These are phyloP conservation scores for Dichomitus squalens DNA, from an alignment of 1,284 basidiomycete species.

Conservation along the genomic window DNA sequence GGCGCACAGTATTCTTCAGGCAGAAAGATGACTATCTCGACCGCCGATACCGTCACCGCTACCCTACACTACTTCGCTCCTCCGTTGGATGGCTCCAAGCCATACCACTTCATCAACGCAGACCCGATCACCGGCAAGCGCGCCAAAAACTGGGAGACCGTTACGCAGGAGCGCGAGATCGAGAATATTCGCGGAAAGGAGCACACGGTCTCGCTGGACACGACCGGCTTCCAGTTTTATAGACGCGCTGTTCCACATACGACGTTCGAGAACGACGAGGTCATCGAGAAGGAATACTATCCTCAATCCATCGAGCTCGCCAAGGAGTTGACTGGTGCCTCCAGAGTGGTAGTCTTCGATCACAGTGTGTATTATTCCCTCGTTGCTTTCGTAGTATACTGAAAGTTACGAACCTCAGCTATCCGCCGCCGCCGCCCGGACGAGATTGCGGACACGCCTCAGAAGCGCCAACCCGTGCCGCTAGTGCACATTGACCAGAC, in stretches of 20 bases:
- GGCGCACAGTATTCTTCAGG: no score
- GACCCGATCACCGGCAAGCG: conserved; percentile 26
- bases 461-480: conserved; percentile 52
- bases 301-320: conserved; percentile 59
- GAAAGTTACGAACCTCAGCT: conserved; percentile 32
- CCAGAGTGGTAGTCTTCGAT: conserved; percentile 60
- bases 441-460: conserved; percentile 39
- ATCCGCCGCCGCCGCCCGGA: conserved; percentile 48
- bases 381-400: not conserved
- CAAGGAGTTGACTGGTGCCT: conserved; percentile 64
- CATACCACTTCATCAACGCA: conserved; percentile 32
- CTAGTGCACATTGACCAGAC: conserved; percentile 60
- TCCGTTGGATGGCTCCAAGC: conserved; percentile 36
- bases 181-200: conserved; percentile 62
- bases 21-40: conserved; percentile 18
- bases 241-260: conserved; percentile 45
- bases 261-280: conserved; percentile 48
- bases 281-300: conserved; percentile 57
- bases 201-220: conserved; percentile 49
- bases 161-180: conserved; percentile 40
- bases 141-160: conserved; percentile 25
- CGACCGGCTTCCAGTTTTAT: conserved; percentile 56
- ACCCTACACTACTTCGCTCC: conserved; percentile 35
- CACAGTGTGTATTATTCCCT: conserved; percentile 49
- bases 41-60: conserved; percentile 25